Evolutionary conservation across 2,329 filamentous ascomycete species (phyloP).

Genomic region (Diaporthe helianthi): DNA sequence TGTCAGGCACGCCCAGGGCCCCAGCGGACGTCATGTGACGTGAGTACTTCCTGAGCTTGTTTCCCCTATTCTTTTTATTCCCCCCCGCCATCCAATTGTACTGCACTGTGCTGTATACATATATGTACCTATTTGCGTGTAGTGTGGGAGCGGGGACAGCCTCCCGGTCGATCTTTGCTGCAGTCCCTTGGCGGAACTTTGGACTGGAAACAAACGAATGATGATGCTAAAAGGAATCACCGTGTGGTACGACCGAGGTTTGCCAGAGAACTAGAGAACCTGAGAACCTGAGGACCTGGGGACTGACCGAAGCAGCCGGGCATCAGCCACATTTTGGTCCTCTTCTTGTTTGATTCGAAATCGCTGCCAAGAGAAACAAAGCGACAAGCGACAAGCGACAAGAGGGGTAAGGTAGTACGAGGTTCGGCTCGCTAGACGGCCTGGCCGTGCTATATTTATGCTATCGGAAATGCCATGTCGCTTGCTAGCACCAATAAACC

Average conservation of each 20-base stretch:
- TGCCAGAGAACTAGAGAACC: constrained; percentile 1
- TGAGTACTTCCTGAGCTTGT: constrained; percentile 14
- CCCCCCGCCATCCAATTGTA: background rate
- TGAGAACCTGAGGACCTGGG: background rate
- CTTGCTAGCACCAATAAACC: constrained; percentile 3
- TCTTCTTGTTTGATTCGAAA: constrained; percentile 7
- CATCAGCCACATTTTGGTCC: constrained; percentile 12
- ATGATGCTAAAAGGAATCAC: constrained; percentile 32
- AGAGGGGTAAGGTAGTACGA: background rate
- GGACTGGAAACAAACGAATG: constrained; percentile 32
- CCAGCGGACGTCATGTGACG: constrained; percentile 17
- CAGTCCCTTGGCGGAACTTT: constrained; percentile 25
- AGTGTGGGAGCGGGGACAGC: constrained; percentile 3
- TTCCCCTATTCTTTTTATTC: background rate
- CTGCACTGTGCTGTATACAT: too few species aligned
- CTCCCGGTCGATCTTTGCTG: constrained; percentile 26
- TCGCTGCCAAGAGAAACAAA: background rate
- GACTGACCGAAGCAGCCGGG: constrained; percentile 17
- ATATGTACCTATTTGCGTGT: constrained; percentile 14
- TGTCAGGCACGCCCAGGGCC: constrained; percentile 7
- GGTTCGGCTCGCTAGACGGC: constrained; percentile 7
- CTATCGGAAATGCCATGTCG: constrained; percentile 7
- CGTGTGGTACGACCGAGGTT: background rate
- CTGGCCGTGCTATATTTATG: constrained; percentile 9
- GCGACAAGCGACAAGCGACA: too few species aligned